Conservation (phyloP, 257 asterid species). For the Orobanche coerulescens region DNA sequence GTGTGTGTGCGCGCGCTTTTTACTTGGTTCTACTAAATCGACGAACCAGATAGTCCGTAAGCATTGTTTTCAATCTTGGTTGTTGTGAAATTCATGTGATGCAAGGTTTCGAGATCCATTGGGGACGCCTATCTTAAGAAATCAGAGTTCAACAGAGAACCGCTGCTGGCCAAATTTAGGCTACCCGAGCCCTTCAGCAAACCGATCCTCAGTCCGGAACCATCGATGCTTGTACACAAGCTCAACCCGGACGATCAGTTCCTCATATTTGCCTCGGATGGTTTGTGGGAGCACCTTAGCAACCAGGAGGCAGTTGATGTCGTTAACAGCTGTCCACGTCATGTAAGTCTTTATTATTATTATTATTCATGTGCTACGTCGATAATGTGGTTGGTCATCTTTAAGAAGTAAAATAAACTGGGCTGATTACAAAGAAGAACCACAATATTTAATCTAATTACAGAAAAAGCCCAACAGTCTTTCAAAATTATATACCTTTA, state of each 20-base stretch:
- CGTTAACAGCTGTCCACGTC: slow-evolving; percentile 54
- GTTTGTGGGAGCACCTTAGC: slow-evolving; percentile 96
- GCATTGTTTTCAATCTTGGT: slow-evolving; percentile 1
- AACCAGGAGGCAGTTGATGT: slow-evolving; percentile 92
- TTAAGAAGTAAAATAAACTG: no score
- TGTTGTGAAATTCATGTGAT: not conserved
- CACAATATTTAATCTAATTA: not conserved
- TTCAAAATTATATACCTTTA: not conserved
- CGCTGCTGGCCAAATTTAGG: slow-evolving; percentile 66
- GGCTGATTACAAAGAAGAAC: no score
- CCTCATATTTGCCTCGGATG: slow-evolving; percentile 87
- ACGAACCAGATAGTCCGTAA: no score
- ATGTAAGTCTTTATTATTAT: slow-evolving; percentile 31
- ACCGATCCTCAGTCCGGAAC: slow-evolving; percentile 78
- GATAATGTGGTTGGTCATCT: no score
- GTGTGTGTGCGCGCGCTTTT: no score
- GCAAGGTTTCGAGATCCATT: slow-evolving; percentile 80
- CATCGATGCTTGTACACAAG: slow-evolving; percentile 61
- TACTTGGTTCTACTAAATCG: no score
- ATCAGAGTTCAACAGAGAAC: slow-evolving; percentile 77
- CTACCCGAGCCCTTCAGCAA: slow-evolving; percentile 47
- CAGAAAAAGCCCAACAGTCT: not conserved
- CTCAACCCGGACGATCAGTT: slow-evolving; percentile 58
- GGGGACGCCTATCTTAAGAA: slow-evolving; percentile 93
- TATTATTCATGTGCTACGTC: not conserved